A percentile compares a stretch with the other conserved stretches of the same genome.
Evolutionary conservation across 768 basidiomycete genomes (phyloP).

Genomic region (Myochromella boudieri): DNA sequence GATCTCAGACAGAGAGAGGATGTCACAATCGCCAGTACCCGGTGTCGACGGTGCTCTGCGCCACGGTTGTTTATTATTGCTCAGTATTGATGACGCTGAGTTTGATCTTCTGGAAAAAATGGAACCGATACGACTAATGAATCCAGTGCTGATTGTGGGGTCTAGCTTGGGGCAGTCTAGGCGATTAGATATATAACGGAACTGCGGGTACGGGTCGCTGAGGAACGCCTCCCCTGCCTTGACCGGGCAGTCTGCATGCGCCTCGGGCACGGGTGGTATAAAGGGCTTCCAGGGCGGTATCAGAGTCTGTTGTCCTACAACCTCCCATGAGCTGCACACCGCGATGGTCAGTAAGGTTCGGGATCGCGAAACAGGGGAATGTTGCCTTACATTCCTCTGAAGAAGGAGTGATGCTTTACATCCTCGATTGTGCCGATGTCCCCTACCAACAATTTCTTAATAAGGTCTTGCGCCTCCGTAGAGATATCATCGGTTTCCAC

Average conservation of each 20-base stretch:
- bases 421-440: background rate
- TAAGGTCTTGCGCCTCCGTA: slow-evolving; percentile 1
- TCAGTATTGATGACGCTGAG: no score
- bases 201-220: background rate
- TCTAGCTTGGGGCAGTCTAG: background rate
- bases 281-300: slow-evolving; percentile 9
- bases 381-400: slow-evolving; percentile 9
- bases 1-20: no score
- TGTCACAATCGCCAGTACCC: no score
- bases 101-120: no score
- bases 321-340: slow-evolving; percentile 7
- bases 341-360: no score
- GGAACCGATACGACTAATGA: no score
- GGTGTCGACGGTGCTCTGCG: no score
- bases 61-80: no score
- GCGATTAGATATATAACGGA: background rate
- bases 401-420: slow-evolving; percentile 10
- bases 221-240: background rate
- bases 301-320: background rate
- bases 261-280: background rate
- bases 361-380: no score
- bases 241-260: background rate
- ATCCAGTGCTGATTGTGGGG: no score
- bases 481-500: slow-evolving; percentile 2
- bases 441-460: background rate